Evolutionary conservation across 495 filamentous ascomycete species (phyloP).

Genomic region (Viridothelium virens): DNA sequence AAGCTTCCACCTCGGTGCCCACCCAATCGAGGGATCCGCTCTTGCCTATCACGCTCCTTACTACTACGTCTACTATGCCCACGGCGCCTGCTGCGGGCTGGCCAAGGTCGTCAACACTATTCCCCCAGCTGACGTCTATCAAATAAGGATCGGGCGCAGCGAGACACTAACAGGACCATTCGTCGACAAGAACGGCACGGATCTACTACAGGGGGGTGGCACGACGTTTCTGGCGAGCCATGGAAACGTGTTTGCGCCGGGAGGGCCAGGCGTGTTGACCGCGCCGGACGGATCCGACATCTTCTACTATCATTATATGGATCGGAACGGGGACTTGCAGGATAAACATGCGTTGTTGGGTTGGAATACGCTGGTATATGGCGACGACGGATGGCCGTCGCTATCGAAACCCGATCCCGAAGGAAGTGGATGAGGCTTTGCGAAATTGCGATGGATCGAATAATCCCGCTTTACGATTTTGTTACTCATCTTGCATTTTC

Average conservation of each 20-base stretch:
- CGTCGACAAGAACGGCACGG: constrained; percentile 49
- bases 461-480: too few species aligned
- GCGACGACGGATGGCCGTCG: neutral
- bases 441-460: too few species aligned
- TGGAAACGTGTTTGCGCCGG: constrained; percentile 57
- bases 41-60: constrained; percentile 85
- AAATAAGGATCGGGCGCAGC: constrained; percentile 54
- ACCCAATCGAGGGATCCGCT: constrained; percentile 52
- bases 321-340: neutral
- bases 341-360: constrained; percentile 2
- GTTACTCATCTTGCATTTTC: too few species aligned
- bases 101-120: constrained; percentile 44
- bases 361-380: neutral
- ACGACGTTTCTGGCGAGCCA: constrained; percentile 54
- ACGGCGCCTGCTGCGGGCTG: constrained; percentile 54
- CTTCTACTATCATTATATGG: constrained; percentile 43
- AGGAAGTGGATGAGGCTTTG: neutral
- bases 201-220: constrained; percentile 52
- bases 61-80: constrained; percentile 75
- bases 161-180: constrained; percentile 40
- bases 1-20: constrained; percentile 45
- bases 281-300: constrained; percentile 48
- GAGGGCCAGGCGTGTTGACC: constrained; percentile 52
- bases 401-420: too few species aligned
- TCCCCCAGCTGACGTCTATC: constrained; percentile 53